Evolutionary conservation across 1,284 basidiomycete species (phyloP).

Genomic region (Malassezia globosa): DNA sequence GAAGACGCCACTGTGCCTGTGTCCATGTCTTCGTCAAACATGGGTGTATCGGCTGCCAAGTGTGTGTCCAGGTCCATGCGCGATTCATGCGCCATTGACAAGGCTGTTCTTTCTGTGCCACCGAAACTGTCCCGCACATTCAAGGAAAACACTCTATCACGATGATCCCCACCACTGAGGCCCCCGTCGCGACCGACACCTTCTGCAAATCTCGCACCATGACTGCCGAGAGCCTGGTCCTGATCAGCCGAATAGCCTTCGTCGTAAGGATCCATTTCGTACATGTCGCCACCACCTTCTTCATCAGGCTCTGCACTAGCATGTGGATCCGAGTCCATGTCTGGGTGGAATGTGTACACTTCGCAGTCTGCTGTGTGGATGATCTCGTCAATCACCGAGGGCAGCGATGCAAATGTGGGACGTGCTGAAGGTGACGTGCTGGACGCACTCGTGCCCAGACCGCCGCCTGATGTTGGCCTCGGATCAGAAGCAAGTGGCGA

Average conservation of each 20-base stretch:
- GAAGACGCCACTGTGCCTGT: too few species aligned
- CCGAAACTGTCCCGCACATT: too few species aligned
- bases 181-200: too few species aligned
- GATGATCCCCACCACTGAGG: too few species aligned
- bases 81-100: too few species aligned
- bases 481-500: conserved; percentile 9
- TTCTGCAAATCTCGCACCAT: conserved; percentile 34
- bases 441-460: neutral
- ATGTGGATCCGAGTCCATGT: conserved; percentile 89
- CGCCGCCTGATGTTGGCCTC: conserved; percentile 1
- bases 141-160: too few species aligned
- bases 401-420: conserved; percentile 63
- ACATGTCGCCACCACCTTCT: conserved; percentile 49
- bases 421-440: conserved; percentile 2
- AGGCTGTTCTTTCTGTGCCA: too few species aligned
- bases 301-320: conserved; percentile 53
- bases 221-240: conserved; percentile 20
- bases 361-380: conserved; percentile 84
- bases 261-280: conserved; percentile 50
- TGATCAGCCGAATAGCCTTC: conserved; percentile 36
- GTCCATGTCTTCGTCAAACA: conserved; percentile 44
- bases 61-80: conserved; percentile 4
- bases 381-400: conserved; percentile 75
- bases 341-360: conserved; percentile 86
- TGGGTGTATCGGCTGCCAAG: conserved; percentile 34